Evolutionary conservation across 139 green algal species (phyloP).

Genomic region (Volvox reticuliferus): DNA sequence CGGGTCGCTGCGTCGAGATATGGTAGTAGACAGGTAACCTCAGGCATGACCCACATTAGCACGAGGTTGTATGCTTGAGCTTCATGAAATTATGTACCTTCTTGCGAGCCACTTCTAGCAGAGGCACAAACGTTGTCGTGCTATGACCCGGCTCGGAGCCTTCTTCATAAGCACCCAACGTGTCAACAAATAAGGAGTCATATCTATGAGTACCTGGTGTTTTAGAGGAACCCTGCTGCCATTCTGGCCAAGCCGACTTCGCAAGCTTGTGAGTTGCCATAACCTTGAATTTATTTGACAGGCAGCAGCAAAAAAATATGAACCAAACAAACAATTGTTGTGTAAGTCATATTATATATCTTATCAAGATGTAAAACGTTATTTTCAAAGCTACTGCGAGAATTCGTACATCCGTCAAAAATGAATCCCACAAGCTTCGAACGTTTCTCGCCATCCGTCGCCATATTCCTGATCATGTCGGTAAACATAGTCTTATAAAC

Average conservation of each 20-base stretch:
- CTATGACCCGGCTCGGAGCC: background rate
- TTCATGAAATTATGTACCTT: background rate
- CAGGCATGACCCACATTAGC: background rate
- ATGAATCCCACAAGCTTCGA: no score
- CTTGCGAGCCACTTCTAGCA: background rate
- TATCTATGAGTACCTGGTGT: background rate
- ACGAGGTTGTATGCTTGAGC: background rate
- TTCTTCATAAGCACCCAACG: background rate
- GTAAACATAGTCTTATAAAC: no score
- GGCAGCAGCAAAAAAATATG: background rate
- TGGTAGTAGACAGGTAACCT: background rate
- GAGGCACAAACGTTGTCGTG: background rate
- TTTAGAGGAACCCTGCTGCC: slow-evolving; percentile 9
- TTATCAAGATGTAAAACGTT: background rate
- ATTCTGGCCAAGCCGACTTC: background rate
- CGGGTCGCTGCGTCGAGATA: background rate
- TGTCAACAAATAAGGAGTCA: background rate
- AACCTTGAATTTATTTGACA: background rate
- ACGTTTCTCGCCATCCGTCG: no score
- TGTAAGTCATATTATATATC: no score
- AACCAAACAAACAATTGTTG: no score
- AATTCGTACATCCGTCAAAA: background rate
- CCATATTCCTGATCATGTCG: no score
- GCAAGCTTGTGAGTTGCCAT: background rate
- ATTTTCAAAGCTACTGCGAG: background rate